Percentiles rank a stretch among this genome's conserved stretches.
Evolutionary conservation across 2,329 filamentous ascomycete genomes (phyloP).

Genomic region (Harringtonia aguacate): DNA sequence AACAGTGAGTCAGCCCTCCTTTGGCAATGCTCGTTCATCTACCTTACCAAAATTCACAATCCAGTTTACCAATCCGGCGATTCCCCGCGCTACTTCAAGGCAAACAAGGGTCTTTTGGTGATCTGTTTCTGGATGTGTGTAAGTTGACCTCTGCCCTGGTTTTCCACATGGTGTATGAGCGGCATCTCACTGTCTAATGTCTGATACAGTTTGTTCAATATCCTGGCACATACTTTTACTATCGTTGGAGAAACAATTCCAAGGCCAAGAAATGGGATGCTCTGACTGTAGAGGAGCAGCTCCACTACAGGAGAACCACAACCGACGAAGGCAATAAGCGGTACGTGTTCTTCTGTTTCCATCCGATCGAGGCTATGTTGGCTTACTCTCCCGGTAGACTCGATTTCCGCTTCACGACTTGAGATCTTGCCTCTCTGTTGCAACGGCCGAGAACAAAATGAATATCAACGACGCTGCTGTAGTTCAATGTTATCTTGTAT

Average conservation of each 20-base stretch:
- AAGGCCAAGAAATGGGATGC: conserved; percentile 26
- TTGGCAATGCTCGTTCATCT: neutral
- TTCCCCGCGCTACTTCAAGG: conserved; percentile 25
- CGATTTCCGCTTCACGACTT: neutral
- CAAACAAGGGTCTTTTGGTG: conserved; percentile 25
- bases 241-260: conserved; percentile 24
- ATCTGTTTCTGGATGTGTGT: conserved; percentile 20
- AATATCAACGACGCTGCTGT: too few relatives aligned
- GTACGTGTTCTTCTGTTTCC: neutral
- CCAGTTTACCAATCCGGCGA: conserved; percentile 20
- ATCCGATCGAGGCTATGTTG: neutral
- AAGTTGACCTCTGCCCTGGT: neutral
- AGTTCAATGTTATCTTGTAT: too few relatives aligned
- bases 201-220: conserved; percentile 23
- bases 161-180: conserved; percentile 17
- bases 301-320: conserved; percentile 30
- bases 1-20: conserved; percentile 11
- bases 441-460: too few relatives aligned
- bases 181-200: neutral
- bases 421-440: too few relatives aligned
- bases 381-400: neutral
- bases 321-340: conserved; percentile 32
- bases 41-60: neutral
- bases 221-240: conserved; percentile 26
- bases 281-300: conserved; percentile 28